These are phyloP conservation scores for Linum lewisii DNA, from an alignment of 345 rosid genomes.

Conservation along the genomic window DNA sequence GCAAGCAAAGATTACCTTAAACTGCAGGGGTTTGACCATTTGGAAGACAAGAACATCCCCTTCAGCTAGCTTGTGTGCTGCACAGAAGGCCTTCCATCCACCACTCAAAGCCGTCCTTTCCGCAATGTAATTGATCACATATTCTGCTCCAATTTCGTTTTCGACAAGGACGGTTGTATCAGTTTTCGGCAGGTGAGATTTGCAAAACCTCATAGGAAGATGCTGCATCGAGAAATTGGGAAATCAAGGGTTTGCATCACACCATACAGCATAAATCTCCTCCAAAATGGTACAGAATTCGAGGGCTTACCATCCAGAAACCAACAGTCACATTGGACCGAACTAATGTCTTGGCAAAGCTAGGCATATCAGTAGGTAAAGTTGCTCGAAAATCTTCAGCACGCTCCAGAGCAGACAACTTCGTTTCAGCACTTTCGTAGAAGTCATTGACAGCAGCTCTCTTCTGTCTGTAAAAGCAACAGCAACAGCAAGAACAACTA, in stretches of 20 bases:
- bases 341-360: slow-evolving; percentile 34
- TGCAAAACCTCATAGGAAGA: slow-evolving; percentile 43
- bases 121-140: slow-evolving; percentile 28
- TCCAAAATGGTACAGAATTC: slow-evolving; percentile 10
- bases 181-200: slow-evolving; percentile 29
- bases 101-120: slow-evolving; percentile 41
- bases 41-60: slow-evolving; percentile 42
- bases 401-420: slow-evolving; percentile 25
- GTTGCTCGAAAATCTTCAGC: slow-evolving; percentile 32
- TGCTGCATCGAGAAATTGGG: slow-evolving; percentile 22
- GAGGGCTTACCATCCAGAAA: slow-evolving; percentile 35
- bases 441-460: slow-evolving; percentile 22
- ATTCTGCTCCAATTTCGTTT: slow-evolving; percentile 29
- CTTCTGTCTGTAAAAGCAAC: slow-evolving; percentile 17
- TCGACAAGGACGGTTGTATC: slow-evolving; percentile 25
- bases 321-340: slow-evolving; percentile 34
- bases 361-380: slow-evolving; percentile 26
- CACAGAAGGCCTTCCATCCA: slow-evolving; percentile 41
- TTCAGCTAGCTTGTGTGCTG: slow-evolving; percentile 24
- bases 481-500: neutral
- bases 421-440: slow-evolving; percentile 14
- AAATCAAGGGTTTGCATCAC: neutral
- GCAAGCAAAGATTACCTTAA: slow-evolving; percentile 26
- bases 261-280: neutral
- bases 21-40: slow-evolving; percentile 26